These are phyloP conservation scores for Colletotrichum endophyticum DNA, from an alignment of 2,329 filamentous ascomycete species.

Conservation along the genomic window DNA sequence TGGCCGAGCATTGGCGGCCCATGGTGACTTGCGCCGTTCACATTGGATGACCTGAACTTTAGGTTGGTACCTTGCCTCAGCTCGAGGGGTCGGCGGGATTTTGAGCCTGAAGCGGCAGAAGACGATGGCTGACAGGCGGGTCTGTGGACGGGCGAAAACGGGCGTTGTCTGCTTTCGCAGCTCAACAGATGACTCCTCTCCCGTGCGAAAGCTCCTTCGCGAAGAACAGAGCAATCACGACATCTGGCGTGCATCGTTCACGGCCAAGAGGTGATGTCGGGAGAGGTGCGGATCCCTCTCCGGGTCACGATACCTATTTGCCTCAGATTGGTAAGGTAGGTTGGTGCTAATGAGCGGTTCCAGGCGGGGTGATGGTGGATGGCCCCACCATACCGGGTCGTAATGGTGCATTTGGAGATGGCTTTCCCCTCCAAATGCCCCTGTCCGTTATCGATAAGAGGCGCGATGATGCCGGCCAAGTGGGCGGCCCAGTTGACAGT, in stretches of 20 bases:
- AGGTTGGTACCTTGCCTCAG: constrained; percentile 11
- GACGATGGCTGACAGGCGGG: not conserved
- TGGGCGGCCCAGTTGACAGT: constrained; percentile 12
- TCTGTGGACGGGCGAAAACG: not conserved
- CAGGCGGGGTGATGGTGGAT: constrained; percentile 10
- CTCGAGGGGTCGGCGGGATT: not conserved
- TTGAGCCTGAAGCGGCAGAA: not conserved
- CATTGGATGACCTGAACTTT: constrained; percentile 15
- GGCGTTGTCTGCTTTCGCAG: not conserved
- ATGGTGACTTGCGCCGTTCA: not conserved
- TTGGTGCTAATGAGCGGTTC: not conserved
- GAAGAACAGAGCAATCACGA: not conserved
- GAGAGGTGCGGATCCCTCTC: constrained; percentile 7
- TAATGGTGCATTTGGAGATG: not conserved
- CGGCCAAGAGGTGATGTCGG: constrained; percentile 9
- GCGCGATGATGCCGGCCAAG: constrained; percentile 2
- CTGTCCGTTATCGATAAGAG: constrained; percentile 17
- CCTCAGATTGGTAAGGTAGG: not conserved
- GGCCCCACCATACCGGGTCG: not conserved
- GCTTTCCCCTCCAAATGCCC: constrained; percentile 9
- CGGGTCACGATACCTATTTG: not conserved
- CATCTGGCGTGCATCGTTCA: not conserved
- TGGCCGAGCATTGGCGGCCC: not conserved
- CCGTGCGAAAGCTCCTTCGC: not conserved
- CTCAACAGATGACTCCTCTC: not conserved